A percentile compares a stretch with the other conserved stretches of the same genome.
phyloP scores from a whole-genome alignment of 1,139 yeast species.

The Schwanniomyces etchellsii region DNA sequence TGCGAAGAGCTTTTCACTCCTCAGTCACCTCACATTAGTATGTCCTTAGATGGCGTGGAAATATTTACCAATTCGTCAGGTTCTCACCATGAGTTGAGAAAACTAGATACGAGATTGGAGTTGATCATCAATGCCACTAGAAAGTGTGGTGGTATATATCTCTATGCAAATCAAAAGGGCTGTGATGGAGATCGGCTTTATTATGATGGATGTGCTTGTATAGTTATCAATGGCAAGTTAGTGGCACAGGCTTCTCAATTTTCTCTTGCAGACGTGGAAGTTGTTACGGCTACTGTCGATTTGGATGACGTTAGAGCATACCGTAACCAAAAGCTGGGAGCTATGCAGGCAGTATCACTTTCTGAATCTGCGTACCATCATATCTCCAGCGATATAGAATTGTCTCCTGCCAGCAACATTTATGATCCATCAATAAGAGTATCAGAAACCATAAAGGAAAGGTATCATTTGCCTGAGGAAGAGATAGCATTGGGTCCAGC shows the following conservation, averaged over 20 bases:
- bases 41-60: conserved; percentile 95
- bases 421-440: conserved; percentile 69
- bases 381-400: conserved; percentile 54
- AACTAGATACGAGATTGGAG: conserved; percentile 75
- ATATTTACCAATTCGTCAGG: conserved; percentile 94
- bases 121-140: conserved; percentile 88
- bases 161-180: conserved; percentile 92
- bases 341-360: conserved; percentile 62
- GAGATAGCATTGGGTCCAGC: conserved; percentile 98
- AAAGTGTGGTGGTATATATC: conserved; percentile 92
- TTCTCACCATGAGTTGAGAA: conserved; percentile 91
- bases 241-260: conserved; percentile 94
- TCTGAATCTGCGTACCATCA: conserved; percentile 48
- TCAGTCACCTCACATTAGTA: conserved; percentile 84
- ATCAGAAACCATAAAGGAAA: conserved; percentile 41
- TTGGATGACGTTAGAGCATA: conserved; percentile 85
- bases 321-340: conserved; percentile 72
- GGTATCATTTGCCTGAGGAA: conserved; percentile 81
- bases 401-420: conserved; percentile 51
- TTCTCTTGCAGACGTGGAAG: conserved; percentile 86
- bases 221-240: conserved; percentile 84
- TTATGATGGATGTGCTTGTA: conserved; percentile 95
- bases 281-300: conserved; percentile 87
- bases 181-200: conserved; percentile 97
- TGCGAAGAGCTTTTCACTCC: conserved; percentile 98